A percentile compares a stretch with the other conserved stretches of the same genome.
Evolutionary conservation across 192 early-diverging fungal genomes (phyloP).

Genomic region (Backusella sp.): DNA sequence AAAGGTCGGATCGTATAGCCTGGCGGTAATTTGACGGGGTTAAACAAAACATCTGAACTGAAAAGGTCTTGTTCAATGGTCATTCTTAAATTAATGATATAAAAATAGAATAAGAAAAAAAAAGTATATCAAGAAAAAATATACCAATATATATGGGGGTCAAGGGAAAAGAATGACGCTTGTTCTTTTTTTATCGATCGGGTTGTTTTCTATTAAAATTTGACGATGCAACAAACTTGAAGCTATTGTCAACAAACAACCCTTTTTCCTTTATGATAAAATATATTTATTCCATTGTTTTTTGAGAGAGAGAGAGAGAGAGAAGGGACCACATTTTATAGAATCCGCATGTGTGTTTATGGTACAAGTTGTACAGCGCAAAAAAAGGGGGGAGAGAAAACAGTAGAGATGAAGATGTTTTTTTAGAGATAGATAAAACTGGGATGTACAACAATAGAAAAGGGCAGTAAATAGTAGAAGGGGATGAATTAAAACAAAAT

Average conservation of each 20-base stretch:
- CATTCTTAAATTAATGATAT: neutral
- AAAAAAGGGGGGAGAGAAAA: neutral
- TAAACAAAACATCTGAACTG: neutral
- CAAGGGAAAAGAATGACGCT: neutral
- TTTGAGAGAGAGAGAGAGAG: neutral
- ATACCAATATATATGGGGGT: neutral
- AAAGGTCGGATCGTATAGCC: constrained; percentile 80
- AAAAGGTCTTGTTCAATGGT: neutral
- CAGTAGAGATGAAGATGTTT: neutral
- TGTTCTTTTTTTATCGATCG: neutral
- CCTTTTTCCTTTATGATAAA: neutral
- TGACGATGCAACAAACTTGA: neutral
- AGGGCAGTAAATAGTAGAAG: neutral
- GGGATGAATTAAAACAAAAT: too few relatives aligned
- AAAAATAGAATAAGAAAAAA: neutral
- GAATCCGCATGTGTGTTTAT: neutral
- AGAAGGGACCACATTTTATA: neutral
- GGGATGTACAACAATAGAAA: neutral
- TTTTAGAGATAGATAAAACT: neutral
- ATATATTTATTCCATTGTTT: neutral
- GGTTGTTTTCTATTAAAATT: neutral
- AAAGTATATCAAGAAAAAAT: neutral
- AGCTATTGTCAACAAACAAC: neutral
- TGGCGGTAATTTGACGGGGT: constrained; percentile 4
- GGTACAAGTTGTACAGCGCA: neutral